Conservation (phyloP, 305 asterid species). For the Solanum aculeatissimum region DNA sequence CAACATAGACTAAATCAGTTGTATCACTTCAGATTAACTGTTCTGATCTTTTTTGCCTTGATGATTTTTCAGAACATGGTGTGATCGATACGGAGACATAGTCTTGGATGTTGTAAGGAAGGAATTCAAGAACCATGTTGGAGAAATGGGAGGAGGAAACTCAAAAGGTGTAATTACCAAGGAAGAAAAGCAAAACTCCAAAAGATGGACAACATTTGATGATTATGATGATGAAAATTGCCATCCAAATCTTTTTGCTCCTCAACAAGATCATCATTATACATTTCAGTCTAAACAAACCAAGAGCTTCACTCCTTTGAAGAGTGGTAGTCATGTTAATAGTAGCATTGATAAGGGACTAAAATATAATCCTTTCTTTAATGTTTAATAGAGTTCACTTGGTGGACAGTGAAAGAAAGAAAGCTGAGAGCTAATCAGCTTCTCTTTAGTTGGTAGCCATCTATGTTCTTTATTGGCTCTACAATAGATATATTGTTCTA, state of each 20-base stretch:
- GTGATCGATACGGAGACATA: conserved; percentile 46
- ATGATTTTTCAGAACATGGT: conserved; percentile 38
- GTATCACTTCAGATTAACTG: background rate
- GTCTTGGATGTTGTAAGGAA: conserved; percentile 64
- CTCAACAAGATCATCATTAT: conserved; percentile 5
- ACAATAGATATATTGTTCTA: background rate
- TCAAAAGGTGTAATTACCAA: conserved; percentile 4
- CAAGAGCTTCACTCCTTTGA: conserved; percentile 19
- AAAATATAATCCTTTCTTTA: conserved; percentile 69
- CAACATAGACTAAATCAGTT: background rate
- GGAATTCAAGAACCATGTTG: conserved; percentile 68
- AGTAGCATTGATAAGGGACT: conserved; percentile 56
- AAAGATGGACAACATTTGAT: conserved; percentile 50
- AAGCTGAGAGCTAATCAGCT: conserved; percentile 33
- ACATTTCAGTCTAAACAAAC: conserved; percentile 16
- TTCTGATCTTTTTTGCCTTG: background rate
- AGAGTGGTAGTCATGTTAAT: conserved; percentile 10
- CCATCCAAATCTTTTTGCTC: conserved; percentile 57
- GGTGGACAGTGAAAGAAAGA: background rate
- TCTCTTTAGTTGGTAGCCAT: background rate
- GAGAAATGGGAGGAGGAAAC: conserved; percentile 41
- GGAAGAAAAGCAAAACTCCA: conserved; percentile 19
- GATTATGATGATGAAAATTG: conserved; percentile 36
- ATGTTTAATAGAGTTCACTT: conserved; percentile 20
- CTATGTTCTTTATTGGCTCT: background rate